These are phyloP conservation scores for Tuber microsphaerosporum DNA, from an alignment of 495 filamentous ascomycete genomes.

Conservation along the genomic window DNA sequence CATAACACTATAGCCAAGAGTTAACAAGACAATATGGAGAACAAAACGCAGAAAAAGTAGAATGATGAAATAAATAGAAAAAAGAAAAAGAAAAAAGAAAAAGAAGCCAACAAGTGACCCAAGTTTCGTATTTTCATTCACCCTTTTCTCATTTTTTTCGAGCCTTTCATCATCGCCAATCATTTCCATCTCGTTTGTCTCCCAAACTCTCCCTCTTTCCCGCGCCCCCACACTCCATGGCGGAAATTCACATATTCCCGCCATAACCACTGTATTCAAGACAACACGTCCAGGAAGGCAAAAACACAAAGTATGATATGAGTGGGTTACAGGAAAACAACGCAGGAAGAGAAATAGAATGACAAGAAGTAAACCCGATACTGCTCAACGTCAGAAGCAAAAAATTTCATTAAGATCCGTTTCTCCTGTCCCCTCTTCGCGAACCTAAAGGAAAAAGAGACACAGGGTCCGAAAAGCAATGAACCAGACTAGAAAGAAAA, in stretches of 20 bases:
- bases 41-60: conserved; percentile 8
- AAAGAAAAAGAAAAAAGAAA: not conserved
- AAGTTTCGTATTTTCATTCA: not conserved
- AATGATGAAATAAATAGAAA: conserved; percentile 2
- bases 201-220: not conserved
- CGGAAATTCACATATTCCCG: not conserved
- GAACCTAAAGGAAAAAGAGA: not conserved
- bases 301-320: not conserved
- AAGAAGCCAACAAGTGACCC: not conserved
- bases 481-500: not conserved
- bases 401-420: conserved; percentile 7
- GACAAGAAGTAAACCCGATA: conserved; percentile 14
- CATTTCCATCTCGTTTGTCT: not conserved
- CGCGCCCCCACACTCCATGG: not conserved
- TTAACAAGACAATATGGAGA: conserved; percentile 2
- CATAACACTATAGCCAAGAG: not conserved
- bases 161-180: not conserved
- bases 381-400: conserved; percentile 9
- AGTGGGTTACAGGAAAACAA: not conserved
- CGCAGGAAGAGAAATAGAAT: not conserved
- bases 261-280: not conserved
- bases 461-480: not conserved
- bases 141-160: not conserved
- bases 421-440: conserved; percentile 9
- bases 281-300: not conserved